These are phyloP conservation scores for Botryotinia narcissicola DNA, from an alignment of 2,329 filamentous ascomycete genomes.

Conservation along the genomic window DNA sequence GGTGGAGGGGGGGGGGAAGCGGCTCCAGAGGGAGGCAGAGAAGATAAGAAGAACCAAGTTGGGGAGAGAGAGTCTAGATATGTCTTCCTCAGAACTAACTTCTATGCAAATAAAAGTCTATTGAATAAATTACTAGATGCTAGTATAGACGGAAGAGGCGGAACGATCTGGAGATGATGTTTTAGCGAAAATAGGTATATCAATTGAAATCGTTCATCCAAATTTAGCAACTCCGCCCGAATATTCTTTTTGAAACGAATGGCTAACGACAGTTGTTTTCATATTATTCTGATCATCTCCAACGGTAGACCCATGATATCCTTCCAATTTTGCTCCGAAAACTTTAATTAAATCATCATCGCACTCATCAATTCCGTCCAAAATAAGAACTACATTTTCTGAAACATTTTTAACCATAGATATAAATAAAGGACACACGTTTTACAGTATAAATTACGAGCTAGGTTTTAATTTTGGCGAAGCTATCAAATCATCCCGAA, in stretches of 20 bases:
- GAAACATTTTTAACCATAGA: neutral
- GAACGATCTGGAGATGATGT: neutral
- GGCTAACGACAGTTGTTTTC: neutral
- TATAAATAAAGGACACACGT: neutral
- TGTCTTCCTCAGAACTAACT: neutral
- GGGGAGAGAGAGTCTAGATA: neutral
- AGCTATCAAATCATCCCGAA: neutral
- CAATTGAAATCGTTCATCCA: too few relatives aligned
- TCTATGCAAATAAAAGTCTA: neutral
- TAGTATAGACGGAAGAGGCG: neutral
- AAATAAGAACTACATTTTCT: neutral
- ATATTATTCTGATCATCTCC: too few relatives aligned
- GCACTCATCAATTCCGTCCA: neutral
- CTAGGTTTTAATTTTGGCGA: too few relatives aligned
- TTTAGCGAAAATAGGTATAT: neutral
- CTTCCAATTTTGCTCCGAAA: too few relatives aligned
- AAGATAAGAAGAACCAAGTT: neutral
- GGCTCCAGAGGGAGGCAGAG: too few relatives aligned
- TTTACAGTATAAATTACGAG: neutral
- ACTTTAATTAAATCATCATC: too few relatives aligned
- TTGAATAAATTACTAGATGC: neutral
- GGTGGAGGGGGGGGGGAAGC: too few relatives aligned
- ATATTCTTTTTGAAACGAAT: neutral
- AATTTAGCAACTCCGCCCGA: neutral
- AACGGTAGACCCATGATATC: rapidly evolving